Conservation (phyloP, 148 eudicot species). For the Dysphania ambrosioides region DNA sequence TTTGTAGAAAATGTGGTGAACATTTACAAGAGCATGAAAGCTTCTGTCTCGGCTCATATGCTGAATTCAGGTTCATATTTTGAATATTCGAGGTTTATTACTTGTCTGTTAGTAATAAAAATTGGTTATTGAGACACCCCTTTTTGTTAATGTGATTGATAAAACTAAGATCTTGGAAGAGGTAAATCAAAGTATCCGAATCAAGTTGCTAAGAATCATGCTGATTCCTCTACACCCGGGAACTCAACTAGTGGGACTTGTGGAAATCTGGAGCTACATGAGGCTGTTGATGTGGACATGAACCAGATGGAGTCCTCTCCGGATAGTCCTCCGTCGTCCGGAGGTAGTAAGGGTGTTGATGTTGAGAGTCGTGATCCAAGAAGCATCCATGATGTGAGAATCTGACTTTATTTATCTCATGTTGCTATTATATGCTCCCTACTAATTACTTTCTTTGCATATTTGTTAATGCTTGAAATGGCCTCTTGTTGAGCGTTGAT, state of each 20-base stretch:
- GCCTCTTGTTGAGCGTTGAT: not conserved
- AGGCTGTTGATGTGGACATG: constrained; percentile 34
- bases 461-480: too few relatives aligned
- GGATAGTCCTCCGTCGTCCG: constrained; percentile 46
- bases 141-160: not conserved
- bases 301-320: constrained; percentile 49
- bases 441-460: not conserved
- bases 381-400: constrained; percentile 41
- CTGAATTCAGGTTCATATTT: constrained; percentile 40
- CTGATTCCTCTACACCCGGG: constrained; percentile 31
- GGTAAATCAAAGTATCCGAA: constrained; percentile 16
- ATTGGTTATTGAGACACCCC: not conserved
- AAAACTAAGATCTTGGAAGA: constrained; percentile 31
- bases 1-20: constrained; percentile 58
- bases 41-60: constrained; percentile 46
- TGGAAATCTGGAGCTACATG: constrained; percentile 19
- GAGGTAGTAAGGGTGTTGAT: constrained; percentile 28
- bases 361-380: constrained; percentile 33
- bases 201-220: constrained; percentile 20
- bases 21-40: constrained; percentile 60
- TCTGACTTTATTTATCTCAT: not conserved
- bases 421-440: too few relatives aligned
- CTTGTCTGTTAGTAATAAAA: not conserved
- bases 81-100: not conserved
- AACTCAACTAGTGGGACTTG: constrained; percentile 29